Evolutionary conservation across 106 monocot species (phyloP), one percentile per base, ranked within the genome.

Genomic region (Dactylorhiza incarnata): DNA sequence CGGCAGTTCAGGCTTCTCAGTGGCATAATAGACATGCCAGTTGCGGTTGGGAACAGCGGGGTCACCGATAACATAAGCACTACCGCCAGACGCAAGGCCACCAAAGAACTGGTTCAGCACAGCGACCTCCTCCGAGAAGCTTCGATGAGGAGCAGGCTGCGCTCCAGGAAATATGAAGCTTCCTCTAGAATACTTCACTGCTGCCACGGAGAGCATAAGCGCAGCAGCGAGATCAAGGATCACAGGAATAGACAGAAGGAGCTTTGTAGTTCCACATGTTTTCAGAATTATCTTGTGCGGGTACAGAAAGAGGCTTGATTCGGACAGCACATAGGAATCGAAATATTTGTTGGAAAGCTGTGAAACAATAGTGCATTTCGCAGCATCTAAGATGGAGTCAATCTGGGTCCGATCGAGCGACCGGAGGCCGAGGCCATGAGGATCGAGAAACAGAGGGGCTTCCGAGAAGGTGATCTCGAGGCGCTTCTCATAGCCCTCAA

Each of bases 401-500:
- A 97, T 89, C 48, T 93, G 89, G 8, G 87, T 47, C 14, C 87
- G 72, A 9, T 87, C 83, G 19, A 97, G 85, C 19, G 87, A 75
- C 4, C 96, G 88, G 12, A 97, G 89, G 7, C 93, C 93, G 3
- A 19, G 63, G 14, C 89, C 83, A 4, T 84, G 63, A 2, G 92
- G 84, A 52, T 90, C 90, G 1, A 79, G 62, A 78, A 83, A 85
- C 72, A 92, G 24, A 29, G 86, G 83, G 2, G 88, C 88, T 24
- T 82, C 79, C 9, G 87, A 89, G 81, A 97, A 93, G 5, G 89
- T 83, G 10, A 97, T 86, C 71, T 97, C 93, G 0, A 97, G 87
- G 73, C 93, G 90, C 75, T 96, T 96, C 81, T 96, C 92, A 48
- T 79, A 96, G n/a, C 96, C 96, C 84, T 96, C 96, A 46, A 97